phyloP scores from a whole-genome alignment of 179 eudicot species.

The Silene noctiflora region DNA sequence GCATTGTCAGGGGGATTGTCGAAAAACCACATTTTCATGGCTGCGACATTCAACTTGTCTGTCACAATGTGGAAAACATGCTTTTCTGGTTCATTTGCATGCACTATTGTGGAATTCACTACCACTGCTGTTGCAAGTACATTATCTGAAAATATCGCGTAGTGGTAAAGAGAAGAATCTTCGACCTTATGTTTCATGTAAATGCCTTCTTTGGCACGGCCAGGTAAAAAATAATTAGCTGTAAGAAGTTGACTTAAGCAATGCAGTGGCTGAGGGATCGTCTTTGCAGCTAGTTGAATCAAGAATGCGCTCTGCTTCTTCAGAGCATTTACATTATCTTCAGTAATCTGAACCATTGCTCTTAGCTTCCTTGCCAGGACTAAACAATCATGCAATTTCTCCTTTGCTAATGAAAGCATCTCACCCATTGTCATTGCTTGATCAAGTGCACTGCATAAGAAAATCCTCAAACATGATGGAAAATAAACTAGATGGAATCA shows the following conservation, averaged over 20 bases:
- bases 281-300: constrained; percentile 95
- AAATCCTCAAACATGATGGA: not conserved
- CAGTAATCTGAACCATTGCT: constrained; percentile 87
- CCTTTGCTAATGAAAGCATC: constrained; percentile 76
- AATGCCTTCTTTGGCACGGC: constrained; percentile 42
- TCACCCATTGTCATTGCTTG: constrained; percentile 92
- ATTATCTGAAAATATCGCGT: constrained; percentile 96
- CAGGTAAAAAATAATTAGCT: constrained; percentile 65
- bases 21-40: constrained; percentile 99
- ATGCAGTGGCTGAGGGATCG: constrained; percentile 80
- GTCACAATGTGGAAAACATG: constrained; percentile 97
- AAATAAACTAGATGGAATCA: constrained; percentile 6
- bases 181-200: constrained; percentile 60
- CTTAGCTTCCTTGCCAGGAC: constrained; percentile 79
- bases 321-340: constrained; percentile 54
- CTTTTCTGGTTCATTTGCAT: constrained; percentile 89
- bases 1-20: constrained; percentile 65
- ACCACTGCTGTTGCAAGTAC: constrained; percentile 94
- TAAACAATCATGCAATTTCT: constrained; percentile 65
- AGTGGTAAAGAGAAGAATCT: constrained; percentile 83
- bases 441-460: constrained; percentile 65
- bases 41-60: constrained; percentile 79
- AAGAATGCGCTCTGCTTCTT: constrained; percentile 88
- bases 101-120: constrained; percentile 76
- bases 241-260: constrained; percentile 80